Evolutionary conservation across 2,329 filamentous ascomycete genomes (phyloP), one percentile per base, ranked within the genome.

Genomic region (Alternaria triticina): DNA sequence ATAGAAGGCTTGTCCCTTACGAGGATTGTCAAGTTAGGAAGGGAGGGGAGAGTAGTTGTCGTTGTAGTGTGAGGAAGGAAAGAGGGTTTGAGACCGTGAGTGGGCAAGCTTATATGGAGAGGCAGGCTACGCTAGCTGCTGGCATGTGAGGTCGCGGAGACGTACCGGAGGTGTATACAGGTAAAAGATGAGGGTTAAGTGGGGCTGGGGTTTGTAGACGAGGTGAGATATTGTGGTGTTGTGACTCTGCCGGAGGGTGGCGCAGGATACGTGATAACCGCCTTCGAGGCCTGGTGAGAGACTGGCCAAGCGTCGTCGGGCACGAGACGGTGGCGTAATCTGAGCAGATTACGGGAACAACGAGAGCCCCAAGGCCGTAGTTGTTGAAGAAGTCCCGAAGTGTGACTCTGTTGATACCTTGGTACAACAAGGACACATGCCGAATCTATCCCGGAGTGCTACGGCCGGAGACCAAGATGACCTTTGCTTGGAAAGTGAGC

Each of bases 41-140:
- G 36, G 46, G 55, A 57, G 15, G 23, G 45, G 8, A 54, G 40
- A 62, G 54, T 50, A 47, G 47, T 47, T 52, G 23, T 47, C 45
- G 59, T 61, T 44, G 61, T 65, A 36, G 67, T 70, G 69, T 62
- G 65, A 67, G 67, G 58, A 61, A 69, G 64, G 59, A 62, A 59
- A 63, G 65, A 62, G 28, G 17, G 44, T 52, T 47, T 57, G 46
- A 65, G 56, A 9, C 23, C 43, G 62, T 57, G 28, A 45, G 50
- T 44, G 52, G 43, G 25, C 28, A 51, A 44, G 54, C 30, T 70
- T 74, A 72, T 74, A 71, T 69, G 56, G 46, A 17, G 3, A 11
- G 36, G 3, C 4, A 30, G 6, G 12, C 23, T 58, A 25, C 52
- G n/a, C 40, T 54, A 44, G 10, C 7, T 23, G 30, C 54, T 30